A percentile compares a stretch with the other conserved stretches of the same genome.
Evolutionary conservation across 2,329 filamentous ascomycete species (phyloP).

Genomic region (Apiospora marii): DNA sequence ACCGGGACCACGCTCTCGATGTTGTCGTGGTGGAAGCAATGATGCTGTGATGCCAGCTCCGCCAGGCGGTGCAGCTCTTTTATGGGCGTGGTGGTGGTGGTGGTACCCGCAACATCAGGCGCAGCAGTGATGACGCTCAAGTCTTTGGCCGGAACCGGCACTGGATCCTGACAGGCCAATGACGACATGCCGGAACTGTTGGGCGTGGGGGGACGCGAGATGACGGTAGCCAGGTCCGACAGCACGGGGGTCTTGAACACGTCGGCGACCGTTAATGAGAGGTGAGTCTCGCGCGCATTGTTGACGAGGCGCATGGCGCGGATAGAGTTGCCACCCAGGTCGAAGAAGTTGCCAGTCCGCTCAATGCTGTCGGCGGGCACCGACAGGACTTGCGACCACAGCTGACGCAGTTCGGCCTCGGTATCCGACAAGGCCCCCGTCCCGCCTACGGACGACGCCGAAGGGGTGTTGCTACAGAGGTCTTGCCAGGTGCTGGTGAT

Average conservation of each 20-base stretch:
- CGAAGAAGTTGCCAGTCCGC: not conserved
- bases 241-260: not conserved
- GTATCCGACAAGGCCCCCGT: not conserved
- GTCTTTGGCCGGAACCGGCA: not conserved
- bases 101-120: too few relatives aligned
- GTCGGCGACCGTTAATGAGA: not conserved
- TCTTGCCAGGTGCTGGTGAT: not conserved
- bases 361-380: not conserved
- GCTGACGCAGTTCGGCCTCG: not conserved
- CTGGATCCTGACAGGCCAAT: not conserved
- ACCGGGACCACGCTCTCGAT: not conserved
- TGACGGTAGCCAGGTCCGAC: not conserved
- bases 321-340: not conserved
- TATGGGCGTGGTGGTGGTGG: not conserved
- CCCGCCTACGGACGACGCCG: not conserved
- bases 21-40: not conserved
- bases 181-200: not conserved
- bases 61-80: not conserved
- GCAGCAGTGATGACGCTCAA: too few relatives aligned
- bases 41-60: not conserved
- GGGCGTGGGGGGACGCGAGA: not conserved
- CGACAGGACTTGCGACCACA: not conserved
- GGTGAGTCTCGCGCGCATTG: not conserved
- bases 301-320: constrained; percentile 1
- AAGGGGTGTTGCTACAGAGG: not conserved